Percentiles rank a stretch among this genome's conserved stretches.
Conservation (phyloP, 306 rosid species). For the peach (Prunus persica) region Prunus_persica_NCBIv2 NC_034012.1:944001-944500, state of each 20-base stretch:
- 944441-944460: not conserved
- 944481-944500: constrained; percentile 7
- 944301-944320: not conserved
- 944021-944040: constrained; percentile 9
- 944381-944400: too few relatives aligned
- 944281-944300: not conserved
- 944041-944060: constrained; percentile 2
- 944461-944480: not conserved
- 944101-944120: not conserved
- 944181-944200: not conserved
- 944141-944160: not conserved
- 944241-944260: constrained; percentile 23
- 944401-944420: not conserved
- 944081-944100: constrained; percentile 19
- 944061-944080: constrained; percentile 14
- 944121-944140: not conserved
- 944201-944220: constrained; percentile 7
- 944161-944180: not conserved
- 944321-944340: not conserved
- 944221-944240: constrained; percentile 1
- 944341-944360: not conserved
- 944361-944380: not conserved
- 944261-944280: not conserved
- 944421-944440: constrained; percentile 6
- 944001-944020: constrained; percentile 35